phyloP scores from a whole-genome alignment of 129 eudicot species.

The Flaveria sonorensis region DNA sequence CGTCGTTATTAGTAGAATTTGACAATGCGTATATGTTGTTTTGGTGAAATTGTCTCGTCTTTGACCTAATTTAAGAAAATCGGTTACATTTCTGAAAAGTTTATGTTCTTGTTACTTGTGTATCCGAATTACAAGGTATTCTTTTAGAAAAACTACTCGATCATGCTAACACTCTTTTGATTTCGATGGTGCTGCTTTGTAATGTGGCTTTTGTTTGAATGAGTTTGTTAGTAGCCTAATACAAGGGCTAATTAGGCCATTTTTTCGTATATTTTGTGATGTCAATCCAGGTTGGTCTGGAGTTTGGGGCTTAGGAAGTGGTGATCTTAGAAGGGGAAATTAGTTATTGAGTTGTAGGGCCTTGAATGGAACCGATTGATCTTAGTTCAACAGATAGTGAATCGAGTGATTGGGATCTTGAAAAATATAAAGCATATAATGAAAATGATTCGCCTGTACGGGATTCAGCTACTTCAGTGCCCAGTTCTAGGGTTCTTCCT shows the following conservation, averaged over 20 bases:
- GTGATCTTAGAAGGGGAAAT: slow-evolving; percentile 11
- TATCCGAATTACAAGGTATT: background rate
- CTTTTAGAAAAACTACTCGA: slow-evolving; percentile 27
- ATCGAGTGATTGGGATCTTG: slow-evolving; percentile 62
- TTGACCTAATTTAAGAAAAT: background rate
- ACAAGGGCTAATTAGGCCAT: slow-evolving; percentile 7
- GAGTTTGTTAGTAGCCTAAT: slow-evolving; percentile 32
- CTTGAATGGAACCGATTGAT: slow-evolving; percentile 37
- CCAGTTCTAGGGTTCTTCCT: slow-evolving; percentile 40
- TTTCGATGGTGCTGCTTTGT: slow-evolving; percentile 10
- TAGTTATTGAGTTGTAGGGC: slow-evolving; percentile 29
- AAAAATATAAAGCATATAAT: slow-evolving; percentile 30
- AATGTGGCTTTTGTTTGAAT: slow-evolving; percentile 16
- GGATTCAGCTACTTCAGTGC: slow-evolving; percentile 53
- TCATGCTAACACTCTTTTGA: slow-evolving; percentile 32
- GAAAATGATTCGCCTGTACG: slow-evolving; percentile 30
- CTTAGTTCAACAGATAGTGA: slow-evolving; percentile 68
- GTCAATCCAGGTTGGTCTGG: slow-evolving; percentile 38
- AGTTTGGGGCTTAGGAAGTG: slow-evolving; percentile 15
- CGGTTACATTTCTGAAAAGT: slow-evolving; percentile 11
- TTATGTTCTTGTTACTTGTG: background rate
- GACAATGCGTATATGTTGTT: background rate
- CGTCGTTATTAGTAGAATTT: too few species aligned
- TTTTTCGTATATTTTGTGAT: background rate
- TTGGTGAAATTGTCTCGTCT: background rate